These are phyloP conservation scores for Saccharum hybrid DNA, from an alignment of 202 grass and related monocot genomes.

Conservation along the genomic window DNA sequence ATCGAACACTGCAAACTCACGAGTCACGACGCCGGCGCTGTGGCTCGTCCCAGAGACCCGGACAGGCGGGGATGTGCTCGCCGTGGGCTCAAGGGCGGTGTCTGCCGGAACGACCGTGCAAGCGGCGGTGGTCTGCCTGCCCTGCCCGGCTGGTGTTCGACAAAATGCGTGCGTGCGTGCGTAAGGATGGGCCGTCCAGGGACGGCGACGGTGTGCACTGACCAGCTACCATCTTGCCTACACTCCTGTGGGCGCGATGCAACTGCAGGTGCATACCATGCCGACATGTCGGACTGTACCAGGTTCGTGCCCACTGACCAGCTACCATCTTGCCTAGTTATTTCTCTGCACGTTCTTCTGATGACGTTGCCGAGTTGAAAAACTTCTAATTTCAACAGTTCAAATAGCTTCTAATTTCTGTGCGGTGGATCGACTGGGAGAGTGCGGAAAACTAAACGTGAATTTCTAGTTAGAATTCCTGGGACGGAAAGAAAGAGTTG, in stretches of 20 bases:
- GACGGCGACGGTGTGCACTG: background rate
- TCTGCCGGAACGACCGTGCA: background rate
- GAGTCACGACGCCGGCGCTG: background rate
- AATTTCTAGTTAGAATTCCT: background rate
- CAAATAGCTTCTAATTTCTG: background rate
- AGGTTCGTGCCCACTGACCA: background rate
- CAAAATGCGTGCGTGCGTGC: conserved; percentile 2
- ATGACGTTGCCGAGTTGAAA: background rate
- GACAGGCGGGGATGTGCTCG: background rate
- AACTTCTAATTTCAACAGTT: background rate
- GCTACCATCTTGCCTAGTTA: background rate
- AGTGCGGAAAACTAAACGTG: background rate
- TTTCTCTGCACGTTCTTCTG: background rate
- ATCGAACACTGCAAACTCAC: background rate
- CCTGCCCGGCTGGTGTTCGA: background rate
- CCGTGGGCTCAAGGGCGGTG: background rate
- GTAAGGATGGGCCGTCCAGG: background rate
- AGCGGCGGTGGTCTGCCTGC: background rate
- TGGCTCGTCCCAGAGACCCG: too few relatives aligned
- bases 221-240: background rate
- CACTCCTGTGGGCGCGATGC: background rate
- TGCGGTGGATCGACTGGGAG: background rate
- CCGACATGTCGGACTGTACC: background rate
- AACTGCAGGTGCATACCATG: background rate
- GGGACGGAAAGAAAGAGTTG: background rate